Evolutionary conservation across 108 stramenopile species (phyloP).

Genomic region (Hondaea fermentalgiana): DNA sequence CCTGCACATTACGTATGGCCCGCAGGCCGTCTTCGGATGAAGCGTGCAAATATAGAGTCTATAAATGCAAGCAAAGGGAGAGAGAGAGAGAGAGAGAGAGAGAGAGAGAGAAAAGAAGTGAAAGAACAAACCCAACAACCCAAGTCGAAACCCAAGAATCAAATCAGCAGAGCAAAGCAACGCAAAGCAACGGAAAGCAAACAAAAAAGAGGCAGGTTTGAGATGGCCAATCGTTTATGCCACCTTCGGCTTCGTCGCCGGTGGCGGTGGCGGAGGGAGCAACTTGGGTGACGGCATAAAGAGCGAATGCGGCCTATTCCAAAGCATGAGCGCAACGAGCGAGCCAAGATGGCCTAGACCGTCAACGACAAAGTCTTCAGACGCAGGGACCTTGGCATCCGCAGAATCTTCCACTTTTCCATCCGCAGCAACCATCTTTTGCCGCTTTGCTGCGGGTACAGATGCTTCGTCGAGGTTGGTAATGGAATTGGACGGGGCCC

Average conservation of each 20-base stretch:
- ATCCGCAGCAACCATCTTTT: not conserved
- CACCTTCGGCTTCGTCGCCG: not conserved
- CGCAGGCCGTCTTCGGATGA: not conserved
- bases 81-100: too few relatives aligned
- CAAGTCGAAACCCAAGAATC: too few relatives aligned
- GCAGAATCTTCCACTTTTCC: not conserved
- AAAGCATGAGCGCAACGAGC: not conserved
- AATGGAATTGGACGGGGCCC: not conserved
- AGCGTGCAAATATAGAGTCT: too few relatives aligned
- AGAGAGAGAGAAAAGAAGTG: too few relatives aligned
- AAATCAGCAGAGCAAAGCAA: too few relatives aligned
- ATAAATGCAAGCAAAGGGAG: too few relatives aligned
- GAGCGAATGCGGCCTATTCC: not conserved
- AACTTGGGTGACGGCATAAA: not conserved
- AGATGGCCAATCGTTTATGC: not conserved
- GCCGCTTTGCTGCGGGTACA: not conserved
- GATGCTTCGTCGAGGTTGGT: not conserved
- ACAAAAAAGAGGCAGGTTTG: not conserved
- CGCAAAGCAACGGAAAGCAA: not conserved
- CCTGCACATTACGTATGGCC: constrained; percentile 5
- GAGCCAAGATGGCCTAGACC: not conserved
- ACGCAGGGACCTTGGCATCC: not conserved
- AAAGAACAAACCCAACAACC: too few relatives aligned
- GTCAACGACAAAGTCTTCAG: not conserved
- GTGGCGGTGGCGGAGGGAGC: not conserved